Evolutionary conservation across 208 protist species (phyloP).

Genomic region (Acanthamoeba polyphaga): DNA sequence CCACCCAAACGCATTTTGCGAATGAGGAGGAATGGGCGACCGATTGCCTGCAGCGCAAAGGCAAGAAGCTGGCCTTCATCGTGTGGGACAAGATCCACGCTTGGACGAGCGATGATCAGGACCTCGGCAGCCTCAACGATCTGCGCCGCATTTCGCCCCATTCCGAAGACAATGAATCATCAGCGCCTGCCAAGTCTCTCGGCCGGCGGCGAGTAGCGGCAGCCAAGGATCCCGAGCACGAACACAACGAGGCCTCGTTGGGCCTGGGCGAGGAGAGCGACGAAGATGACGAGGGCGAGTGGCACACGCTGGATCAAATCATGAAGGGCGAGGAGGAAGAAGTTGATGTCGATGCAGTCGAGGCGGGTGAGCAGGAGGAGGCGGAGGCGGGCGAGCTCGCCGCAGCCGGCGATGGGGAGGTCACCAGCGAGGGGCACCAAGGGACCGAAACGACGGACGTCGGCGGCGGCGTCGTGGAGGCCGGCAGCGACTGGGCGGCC

Average conservation of each 20-base stretch:
- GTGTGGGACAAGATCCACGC: slow-evolving; percentile 34
- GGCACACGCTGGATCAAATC: slow-evolving; percentile 31
- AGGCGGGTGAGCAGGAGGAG: not conserved
- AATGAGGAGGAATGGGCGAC: slow-evolving; percentile 3
- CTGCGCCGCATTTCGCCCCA: not conserved
- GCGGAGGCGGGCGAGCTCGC: not conserved
- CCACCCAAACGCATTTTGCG: not conserved
- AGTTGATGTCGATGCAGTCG: not conserved
- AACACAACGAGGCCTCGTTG: not conserved
- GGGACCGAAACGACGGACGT: not conserved
- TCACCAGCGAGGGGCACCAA: not conserved
- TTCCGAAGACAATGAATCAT: not conserved
- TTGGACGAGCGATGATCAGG: not conserved
- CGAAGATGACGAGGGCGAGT: slow-evolving; percentile 10
- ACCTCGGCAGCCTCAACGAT: slow-evolving; percentile 47
- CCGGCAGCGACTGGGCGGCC: not conserved
- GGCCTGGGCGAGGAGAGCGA: slow-evolving; percentile 12
- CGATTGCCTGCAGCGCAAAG: not conserved
- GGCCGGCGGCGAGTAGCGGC: not conserved
- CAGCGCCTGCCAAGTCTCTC: not conserved
- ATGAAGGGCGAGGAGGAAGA: not conserved
- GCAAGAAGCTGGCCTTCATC: not conserved
- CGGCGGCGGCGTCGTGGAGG: not conserved
- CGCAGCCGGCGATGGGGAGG: not conserved
- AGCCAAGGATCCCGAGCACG: not conserved